Evolutionary conservation across 2,329 filamentous ascomycete species (phyloP).

Genomic region (Ceratocystis alfenasii): DNA sequence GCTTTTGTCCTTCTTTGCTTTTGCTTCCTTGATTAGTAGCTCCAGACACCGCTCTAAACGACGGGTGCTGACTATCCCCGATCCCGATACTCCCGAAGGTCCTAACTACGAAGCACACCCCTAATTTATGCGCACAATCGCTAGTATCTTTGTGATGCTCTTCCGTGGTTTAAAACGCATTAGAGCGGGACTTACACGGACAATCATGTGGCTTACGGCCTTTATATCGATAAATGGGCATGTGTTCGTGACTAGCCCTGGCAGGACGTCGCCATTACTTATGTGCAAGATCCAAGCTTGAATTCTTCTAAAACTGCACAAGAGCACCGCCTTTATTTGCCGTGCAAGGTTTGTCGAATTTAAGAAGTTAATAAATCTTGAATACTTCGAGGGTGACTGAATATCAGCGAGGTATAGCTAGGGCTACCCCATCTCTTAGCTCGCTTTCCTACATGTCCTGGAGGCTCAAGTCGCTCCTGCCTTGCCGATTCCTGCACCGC

Average conservation of each 20-base stretch:
- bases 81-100: no score
- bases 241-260: constrained; percentile 47
- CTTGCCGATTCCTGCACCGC: background rate
- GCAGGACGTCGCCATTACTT: constrained; percentile 50
- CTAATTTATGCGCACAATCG: constrained; percentile 46
- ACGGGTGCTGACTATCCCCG: no score
- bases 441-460: constrained; percentile 44
- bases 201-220: constrained; percentile 39
- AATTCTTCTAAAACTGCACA: background rate
- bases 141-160: constrained; percentile 49
- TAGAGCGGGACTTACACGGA: constrained; percentile 47
- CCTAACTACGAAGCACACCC: constrained; percentile 11
- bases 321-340: background rate
- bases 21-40: no score
- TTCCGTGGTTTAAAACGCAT: constrained; percentile 50
- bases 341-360: constrained; percentile 30
- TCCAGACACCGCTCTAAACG: no score
- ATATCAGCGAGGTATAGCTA: constrained; percentile 39
- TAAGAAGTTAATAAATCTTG: constrained; percentile 52
- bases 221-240: constrained; percentile 46
- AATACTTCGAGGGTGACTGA: constrained; percentile 48
- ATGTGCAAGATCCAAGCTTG: constrained; percentile 37
- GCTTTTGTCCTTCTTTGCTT: no score
- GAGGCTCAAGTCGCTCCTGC: constrained; percentile 39
- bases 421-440: no score